Conservation (phyloP, 169 alveolate genomes). For the Cryptosporidium baileyi region DNA sequence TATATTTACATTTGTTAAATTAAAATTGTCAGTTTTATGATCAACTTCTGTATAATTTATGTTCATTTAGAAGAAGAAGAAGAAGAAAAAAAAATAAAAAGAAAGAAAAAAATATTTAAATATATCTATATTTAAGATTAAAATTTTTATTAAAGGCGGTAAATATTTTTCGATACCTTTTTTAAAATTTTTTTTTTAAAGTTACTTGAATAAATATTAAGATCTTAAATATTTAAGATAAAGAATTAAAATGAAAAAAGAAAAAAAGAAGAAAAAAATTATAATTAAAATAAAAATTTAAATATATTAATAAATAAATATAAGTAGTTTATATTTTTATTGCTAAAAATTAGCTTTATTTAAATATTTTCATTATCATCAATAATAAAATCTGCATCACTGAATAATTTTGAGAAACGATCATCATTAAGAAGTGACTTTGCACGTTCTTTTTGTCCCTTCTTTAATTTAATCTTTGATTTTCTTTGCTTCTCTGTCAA, state of each 20-base stretch:
- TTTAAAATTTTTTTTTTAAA: no score
- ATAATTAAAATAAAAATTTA: neutral
- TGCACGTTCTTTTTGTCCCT: conserved; percentile 72
- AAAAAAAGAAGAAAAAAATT: neutral
- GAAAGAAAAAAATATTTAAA: no score
- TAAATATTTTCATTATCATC: conserved; percentile 79
- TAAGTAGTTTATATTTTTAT: no score
- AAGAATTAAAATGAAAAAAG: neutral
- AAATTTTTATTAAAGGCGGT: no score
- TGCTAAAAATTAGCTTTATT: conserved; percentile 41
- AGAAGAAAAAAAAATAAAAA: no score
- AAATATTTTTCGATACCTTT: no score
- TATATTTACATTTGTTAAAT: no score
- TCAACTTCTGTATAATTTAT: no score
- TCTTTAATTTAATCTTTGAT: conserved; percentile 54
- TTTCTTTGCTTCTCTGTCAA: conserved; percentile 15
- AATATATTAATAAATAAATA: neutral
- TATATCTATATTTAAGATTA: no score
- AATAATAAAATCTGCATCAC: conserved; percentile 82
- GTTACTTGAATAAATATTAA: neutral
- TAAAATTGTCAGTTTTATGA: no score
- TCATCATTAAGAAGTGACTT: conserved; percentile 77
- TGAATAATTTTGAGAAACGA: conserved; percentile 83
- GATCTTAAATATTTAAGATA: neutral
- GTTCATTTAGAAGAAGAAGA: no score